Percentiles rank a stretch among this genome's conserved stretches.
Conservation (phyloP, 805 yeast species). For the Kuraishia molischiana region DNA sequence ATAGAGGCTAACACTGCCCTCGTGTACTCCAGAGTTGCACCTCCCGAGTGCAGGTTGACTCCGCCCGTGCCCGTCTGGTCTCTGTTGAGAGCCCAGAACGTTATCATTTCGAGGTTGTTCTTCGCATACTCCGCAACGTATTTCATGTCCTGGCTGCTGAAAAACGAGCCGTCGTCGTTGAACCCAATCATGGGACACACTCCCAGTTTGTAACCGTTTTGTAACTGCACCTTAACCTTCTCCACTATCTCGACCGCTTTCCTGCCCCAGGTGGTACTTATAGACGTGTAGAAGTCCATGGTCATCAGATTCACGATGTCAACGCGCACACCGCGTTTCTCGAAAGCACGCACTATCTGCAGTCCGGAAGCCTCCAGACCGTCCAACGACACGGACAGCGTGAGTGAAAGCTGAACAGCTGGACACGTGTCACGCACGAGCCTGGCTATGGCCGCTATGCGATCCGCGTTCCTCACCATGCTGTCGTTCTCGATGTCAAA, state of each 20-base stretch:
- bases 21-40: background rate
- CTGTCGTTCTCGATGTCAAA: slow-evolving; percentile 20
- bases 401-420: slow-evolving; percentile 10
- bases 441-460: slow-evolving; percentile 9
- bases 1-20: no score
- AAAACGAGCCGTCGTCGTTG: slow-evolving; percentile 18
- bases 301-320: slow-evolving; percentile 16
- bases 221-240: background rate
- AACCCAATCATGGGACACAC: slow-evolving; percentile 24
- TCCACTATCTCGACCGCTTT: slow-evolving; percentile 11
- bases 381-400: slow-evolving; percentile 18
- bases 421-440: no score
- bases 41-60: background rate
- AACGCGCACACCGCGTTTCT: slow-evolving; percentile 5
- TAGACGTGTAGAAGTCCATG: slow-evolving; percentile 21
- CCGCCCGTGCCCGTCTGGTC: slow-evolving; percentile 12
- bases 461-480: slow-evolving; percentile 7
- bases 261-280: slow-evolving; percentile 14
- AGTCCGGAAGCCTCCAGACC: slow-evolving; percentile 10
- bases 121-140: slow-evolving; percentile 11
- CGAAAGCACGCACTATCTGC: slow-evolving; percentile 8
- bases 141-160: slow-evolving; percentile 15
- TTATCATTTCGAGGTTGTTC: slow-evolving; percentile 12
- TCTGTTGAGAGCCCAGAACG: slow-evolving; percentile 23
- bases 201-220: slow-evolving; percentile 9